A percentile compares a stretch with the other conserved stretches of the same genome.
Evolutionary conservation across 2,329 filamentous ascomycete genomes (phyloP).

Genomic region (Cladophialophora carrionii): DNA sequence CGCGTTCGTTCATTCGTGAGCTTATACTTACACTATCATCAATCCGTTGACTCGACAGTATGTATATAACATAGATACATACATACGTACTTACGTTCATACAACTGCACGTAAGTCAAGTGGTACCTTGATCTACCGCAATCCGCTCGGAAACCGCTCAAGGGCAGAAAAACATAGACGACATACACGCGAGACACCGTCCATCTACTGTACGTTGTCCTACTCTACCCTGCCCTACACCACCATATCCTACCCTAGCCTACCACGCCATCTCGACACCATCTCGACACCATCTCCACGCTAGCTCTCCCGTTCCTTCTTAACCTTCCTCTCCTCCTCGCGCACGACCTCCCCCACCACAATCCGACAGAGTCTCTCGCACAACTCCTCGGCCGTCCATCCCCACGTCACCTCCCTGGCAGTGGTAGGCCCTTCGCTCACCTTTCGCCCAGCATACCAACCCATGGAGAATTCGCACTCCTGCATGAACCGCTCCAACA

Average conservation of each 20-base stretch:
- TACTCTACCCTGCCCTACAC: too few species aligned
- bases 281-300: neutral
- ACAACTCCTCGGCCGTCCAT: slow-evolving; percentile 52
- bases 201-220: too few species aligned
- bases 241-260: neutral
- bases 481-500: slow-evolving; percentile 41
- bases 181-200: too few species aligned
- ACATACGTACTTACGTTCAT: too few species aligned
- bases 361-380: slow-evolving; percentile 51
- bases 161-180: too few species aligned
- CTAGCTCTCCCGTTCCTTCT: slow-evolving; percentile 21
- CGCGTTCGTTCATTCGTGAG: too few species aligned
- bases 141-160: too few species aligned
- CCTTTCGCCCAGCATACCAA: slow-evolving; percentile 9
- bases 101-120: too few species aligned
- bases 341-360: slow-evolving; percentile 53
- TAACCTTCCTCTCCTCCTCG: slow-evolving; percentile 44
- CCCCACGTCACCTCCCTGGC: slow-evolving; percentile 40
- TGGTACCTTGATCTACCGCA: too few species aligned
- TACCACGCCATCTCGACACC: neutral
- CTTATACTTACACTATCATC: too few species aligned
- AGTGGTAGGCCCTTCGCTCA: slow-evolving; percentile 6
- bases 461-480: slow-evolving; percentile 34
- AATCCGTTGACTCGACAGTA: too few species aligned
- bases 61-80: too few species aligned